Conservation (phyloP, 1,284 basidiomycete species). For the Ustilago vetiveriae region DNA sequence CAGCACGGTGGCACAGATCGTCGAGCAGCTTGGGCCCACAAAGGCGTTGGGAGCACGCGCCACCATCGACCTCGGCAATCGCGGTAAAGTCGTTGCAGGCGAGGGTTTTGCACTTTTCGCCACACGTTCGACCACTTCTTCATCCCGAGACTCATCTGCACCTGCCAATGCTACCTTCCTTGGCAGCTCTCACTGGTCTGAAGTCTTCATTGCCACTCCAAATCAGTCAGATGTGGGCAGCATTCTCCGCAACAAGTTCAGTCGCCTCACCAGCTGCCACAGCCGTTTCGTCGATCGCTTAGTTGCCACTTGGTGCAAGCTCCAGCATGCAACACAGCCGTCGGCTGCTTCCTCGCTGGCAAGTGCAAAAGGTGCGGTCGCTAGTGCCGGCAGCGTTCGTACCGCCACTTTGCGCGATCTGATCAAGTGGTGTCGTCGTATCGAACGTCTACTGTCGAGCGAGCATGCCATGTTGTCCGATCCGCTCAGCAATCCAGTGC, state of each 20-base stretch:
- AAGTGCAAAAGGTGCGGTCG: slow-evolving; percentile 1
- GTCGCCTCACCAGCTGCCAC: slow-evolving; percentile 28
- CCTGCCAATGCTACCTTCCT: slow-evolving; percentile 69
- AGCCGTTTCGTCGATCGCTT: slow-evolving; percentile 42
- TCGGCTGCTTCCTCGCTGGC: slow-evolving; percentile 22
- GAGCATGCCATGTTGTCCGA: slow-evolving; percentile 20
- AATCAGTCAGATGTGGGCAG: slow-evolving; percentile 47
- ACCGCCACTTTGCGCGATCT: slow-evolving; percentile 79
- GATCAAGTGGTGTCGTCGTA: slow-evolving; percentile 84
- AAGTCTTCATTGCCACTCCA: slow-evolving; percentile 50
- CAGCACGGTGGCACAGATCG: slow-evolving; percentile 69
- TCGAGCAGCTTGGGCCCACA: slow-evolving; percentile 77
- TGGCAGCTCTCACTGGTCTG: slow-evolving; percentile 73
- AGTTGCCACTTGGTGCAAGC: slow-evolving; percentile 55
- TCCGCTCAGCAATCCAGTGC: slow-evolving; percentile 74
- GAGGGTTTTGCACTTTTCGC: slow-evolving; percentile 69
- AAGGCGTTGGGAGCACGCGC: slow-evolving; percentile 82
- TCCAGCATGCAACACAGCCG: slow-evolving; percentile 37
- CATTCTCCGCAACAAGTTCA: slow-evolving; percentile 50
- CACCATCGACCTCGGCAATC: slow-evolving; percentile 69
- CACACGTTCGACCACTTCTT: slow-evolving; percentile 66
- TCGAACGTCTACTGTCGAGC: slow-evolving; percentile 71
- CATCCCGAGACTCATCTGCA: slow-evolving; percentile 53
- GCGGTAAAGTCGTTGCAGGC: slow-evolving; percentile 66
- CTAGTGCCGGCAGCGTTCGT: slow-evolving; percentile 34